These are phyloP conservation scores for Pestalotiopsis sp. DNA, from an alignment of 2,329 filamentous ascomycete genomes.

Conservation along the genomic window DNA sequence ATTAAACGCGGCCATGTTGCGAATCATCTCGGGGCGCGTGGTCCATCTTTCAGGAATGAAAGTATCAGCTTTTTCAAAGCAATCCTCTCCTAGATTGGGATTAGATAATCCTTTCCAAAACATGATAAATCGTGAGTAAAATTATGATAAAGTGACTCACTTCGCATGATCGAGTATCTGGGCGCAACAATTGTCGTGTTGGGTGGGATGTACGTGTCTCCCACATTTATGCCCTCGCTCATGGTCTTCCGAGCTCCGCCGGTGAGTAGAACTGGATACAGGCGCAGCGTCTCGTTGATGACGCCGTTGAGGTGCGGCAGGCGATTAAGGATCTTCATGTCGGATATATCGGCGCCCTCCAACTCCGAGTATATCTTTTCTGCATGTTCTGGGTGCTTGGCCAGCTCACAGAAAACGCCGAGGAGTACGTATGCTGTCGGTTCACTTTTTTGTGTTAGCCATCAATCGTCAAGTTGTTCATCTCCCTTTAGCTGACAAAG, in stretches of 20 bases:
- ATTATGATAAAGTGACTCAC: constrained; percentile 34
- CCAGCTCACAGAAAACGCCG: background rate
- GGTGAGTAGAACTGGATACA: constrained; percentile 24
- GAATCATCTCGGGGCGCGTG: constrained; percentile 32
- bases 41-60: constrained; percentile 43
- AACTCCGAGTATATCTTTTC: background rate
- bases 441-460: background rate
- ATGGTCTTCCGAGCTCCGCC: constrained; percentile 20
- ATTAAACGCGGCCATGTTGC: constrained; percentile 29
- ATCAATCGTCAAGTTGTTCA: background rate
- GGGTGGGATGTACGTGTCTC: constrained; percentile 17
- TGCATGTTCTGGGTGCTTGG: background rate
- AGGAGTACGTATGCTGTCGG: background rate
- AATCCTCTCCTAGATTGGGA: constrained; percentile 24
- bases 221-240: constrained; percentile 14
- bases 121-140: too few relatives aligned
- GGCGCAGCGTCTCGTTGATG: constrained; percentile 27
- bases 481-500: background rate
- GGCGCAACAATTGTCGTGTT: constrained; percentile 20
- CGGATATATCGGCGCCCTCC: background rate
- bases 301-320: constrained; percentile 27
- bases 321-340: constrained; percentile 10
- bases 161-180: constrained; percentile 22
- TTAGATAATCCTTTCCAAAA: too few relatives aligned
- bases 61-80: constrained; percentile 29